Percentiles rank a stretch among this genome's conserved stretches.
These are phyloP conservation scores for Metschnikowia arizonensis DNA, from an alignment of 805 yeast genomes.

Conservation along the genomic window DNA sequence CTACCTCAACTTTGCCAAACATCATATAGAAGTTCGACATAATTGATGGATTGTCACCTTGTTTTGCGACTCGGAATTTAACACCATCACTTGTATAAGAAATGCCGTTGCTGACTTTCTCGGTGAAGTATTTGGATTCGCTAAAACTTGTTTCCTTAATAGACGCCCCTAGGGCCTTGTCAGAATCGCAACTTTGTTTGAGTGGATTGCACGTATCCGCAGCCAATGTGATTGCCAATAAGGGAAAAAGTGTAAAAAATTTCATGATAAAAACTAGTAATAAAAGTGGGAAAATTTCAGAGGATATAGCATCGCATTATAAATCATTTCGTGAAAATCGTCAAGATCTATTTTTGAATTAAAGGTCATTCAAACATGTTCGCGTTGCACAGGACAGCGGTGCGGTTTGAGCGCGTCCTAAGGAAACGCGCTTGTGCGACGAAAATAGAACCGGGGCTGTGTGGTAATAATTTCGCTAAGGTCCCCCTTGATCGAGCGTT, in stretches of 20 bases:
- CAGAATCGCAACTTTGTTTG: slow-evolving; percentile 7
- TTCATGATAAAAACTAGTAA: neutral
- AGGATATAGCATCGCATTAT: neutral
- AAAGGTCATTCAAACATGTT: neutral
- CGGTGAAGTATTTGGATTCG: slow-evolving; percentile 20
- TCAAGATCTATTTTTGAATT: neutral
- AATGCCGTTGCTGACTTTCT: slow-evolving; percentile 35
- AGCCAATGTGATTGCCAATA: neutral
- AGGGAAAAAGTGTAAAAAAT: neutral
- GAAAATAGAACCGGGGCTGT: neutral
- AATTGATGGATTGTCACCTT: slow-evolving; percentile 75
- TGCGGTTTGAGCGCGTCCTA: neutral
- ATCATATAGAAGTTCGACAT: slow-evolving; percentile 77
- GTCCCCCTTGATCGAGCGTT: neutral
- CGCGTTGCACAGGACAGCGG: neutral
- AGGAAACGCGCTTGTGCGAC: neutral
- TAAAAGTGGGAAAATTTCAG: neutral
- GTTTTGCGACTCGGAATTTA: slow-evolving; percentile 51
- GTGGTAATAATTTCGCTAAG: neutral
- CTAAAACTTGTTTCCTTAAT: slow-evolving; percentile 8
- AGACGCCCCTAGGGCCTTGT: slow-evolving; percentile 11
- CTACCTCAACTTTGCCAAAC: slow-evolving; percentile 82
- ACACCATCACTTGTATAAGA: slow-evolving; percentile 54
- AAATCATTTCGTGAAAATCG: neutral
- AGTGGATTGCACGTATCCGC: slow-evolving; percentile 10